Evolutionary conservation across 2,329 filamentous ascomycete species (phyloP), one percentile per base, ranked within the genome.

Genomic region (Colletotrichum magnum): DNA sequence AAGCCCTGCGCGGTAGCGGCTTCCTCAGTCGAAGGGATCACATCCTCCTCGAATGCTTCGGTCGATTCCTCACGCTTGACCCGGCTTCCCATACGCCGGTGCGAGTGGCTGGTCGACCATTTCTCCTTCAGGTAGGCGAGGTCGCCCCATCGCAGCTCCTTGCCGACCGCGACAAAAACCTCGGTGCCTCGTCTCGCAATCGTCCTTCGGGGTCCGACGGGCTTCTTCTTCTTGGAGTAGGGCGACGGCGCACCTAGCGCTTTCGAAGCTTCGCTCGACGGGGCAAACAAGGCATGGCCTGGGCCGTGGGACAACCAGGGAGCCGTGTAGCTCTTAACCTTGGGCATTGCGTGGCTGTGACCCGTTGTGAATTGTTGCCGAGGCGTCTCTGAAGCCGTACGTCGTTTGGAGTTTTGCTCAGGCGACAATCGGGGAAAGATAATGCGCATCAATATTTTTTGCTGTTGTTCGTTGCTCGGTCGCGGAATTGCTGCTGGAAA

Each of bases 121-220:
- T 77, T 78, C 70, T 90, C 93, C 83, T 97, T 97, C 76, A 98
- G 80, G 68, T 91, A 89, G 59, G 90, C 89, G 64, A 99, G 82
- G 80, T 97, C 94, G 10, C 93, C 92, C 94, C 96, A 99, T 79
- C 95, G 88, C 70, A 99, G 92, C 80, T 98, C 94, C 74, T 92
- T 95, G 57, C 95, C 95, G 48, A 93, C 91, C 21, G 94, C 95
- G 13, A 94, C 90, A 77, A 98, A 98, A 10, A 98, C 84, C 76
- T 99, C 95, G 1, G 93, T 94, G 16, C 93, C 94, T 68, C 95
- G 87, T 58, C 89, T 90, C 10, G 94, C 95, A 75, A 98, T 91
- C 0, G 90, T 94, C 72, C 89, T 81, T 66, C 86, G 84, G 10
- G 89, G 88, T 18, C 89, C 88, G 1, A 78, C 76, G 21, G 79